phyloP scores from a whole-genome alignment of 2,329 filamentous ascomycete species.

The Xylaria polymorpha region DNA sequence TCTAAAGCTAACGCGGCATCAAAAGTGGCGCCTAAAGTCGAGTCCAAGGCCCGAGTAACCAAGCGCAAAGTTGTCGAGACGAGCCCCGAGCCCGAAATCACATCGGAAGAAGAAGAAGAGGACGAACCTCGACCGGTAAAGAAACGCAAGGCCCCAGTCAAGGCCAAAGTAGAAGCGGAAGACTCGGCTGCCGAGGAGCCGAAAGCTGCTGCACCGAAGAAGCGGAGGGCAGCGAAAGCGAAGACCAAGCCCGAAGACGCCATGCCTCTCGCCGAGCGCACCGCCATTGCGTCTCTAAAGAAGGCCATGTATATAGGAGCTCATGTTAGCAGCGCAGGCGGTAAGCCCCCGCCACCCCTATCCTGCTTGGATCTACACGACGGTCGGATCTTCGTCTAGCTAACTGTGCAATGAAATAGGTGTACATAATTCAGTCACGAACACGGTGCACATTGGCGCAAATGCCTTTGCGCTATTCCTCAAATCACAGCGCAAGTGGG shows the following conservation, averaged over 20 bases:
- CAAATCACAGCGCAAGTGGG: slow-evolving; percentile 97
- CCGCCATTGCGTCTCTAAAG: slow-evolving; percentile 71
- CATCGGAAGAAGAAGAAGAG: slow-evolving; percentile 18
- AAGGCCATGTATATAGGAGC: slow-evolving; percentile 85
- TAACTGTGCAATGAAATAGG: slow-evolving; percentile 60
- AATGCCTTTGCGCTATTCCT: slow-evolving; percentile 96
- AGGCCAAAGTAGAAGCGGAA: slow-evolving; percentile 36
- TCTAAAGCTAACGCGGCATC: slow-evolving; percentile 41
- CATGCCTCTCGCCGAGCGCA: slow-evolving; percentile 76
- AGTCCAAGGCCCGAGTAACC: slow-evolving; percentile 35
- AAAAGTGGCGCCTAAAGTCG: slow-evolving; percentile 34
- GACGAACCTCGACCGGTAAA: slow-evolving; percentile 48
- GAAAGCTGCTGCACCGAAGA: slow-evolving; percentile 54
- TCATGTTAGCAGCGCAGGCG: slow-evolving; percentile 90
- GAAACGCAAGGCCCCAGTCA: slow-evolving; percentile 55
- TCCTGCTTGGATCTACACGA: neutral
- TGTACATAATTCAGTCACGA: slow-evolving; percentile 87
- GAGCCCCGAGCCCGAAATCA: slow-evolving; percentile 32
- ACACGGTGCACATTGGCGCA: slow-evolving; percentile 83
- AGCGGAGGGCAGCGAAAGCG: slow-evolving; percentile 54
- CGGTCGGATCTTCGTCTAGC: slow-evolving; percentile 1
- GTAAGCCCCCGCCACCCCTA: slow-evolving; percentile 56
- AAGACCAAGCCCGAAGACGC: slow-evolving; percentile 55
- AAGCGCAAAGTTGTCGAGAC: slow-evolving; percentile 42
- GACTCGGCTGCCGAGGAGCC: slow-evolving; percentile 32